Base-by-base conservation (phyloP, 345 rosid species). In the Pistacia atlantica region DNA sequence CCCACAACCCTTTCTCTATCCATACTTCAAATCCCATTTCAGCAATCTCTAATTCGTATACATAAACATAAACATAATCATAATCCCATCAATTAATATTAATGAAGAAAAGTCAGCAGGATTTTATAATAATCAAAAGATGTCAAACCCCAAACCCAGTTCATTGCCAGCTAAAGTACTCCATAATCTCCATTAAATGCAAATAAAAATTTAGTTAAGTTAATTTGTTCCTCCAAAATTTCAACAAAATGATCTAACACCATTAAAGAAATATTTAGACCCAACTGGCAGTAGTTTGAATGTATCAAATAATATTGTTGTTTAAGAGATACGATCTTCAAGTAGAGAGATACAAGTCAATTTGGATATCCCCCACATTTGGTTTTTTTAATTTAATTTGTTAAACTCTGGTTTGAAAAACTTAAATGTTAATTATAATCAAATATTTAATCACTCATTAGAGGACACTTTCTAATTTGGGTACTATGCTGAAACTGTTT, bases 201-300 rank as follows among this genome's bases (percentile, higher is more conserved):
- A 33, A 71, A n/a, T 20, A 20, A 62, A 62, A 55, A 4, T 18
- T 17, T 61, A 62, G 17, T 60, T 60, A 60, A 55, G 17, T 28
- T 31, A 31, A 31, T 31, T 42, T 11, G 10, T 48, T 72, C 35
- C 20, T 11, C 20, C 60, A 73, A 18, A 18, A 48, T 73, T 45
- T 52, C 37, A 61, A 69, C 72, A 68, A 68, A 68, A 31, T 62
- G 20, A 68, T 72, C 65, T 45, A 69, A 65, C 38, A 25, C 22
- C 12, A 76, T 51, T 80, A 77, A 71, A 71, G 1, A 74, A 75
- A 67, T 31, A 13, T 60, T 66, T 83, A 80, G 84, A 72, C 80
- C 78, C 67, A 80, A 72, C 84, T 84, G 84, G 82, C 78, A 20
- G 75, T 75, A 72, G 71, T 71, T 80, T 80, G 82, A 80, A 78